phyloP scores from a whole-genome alignment of 2,329 filamentous ascomycete genomes.

The Ophiostoma fasciatum region DNA sequence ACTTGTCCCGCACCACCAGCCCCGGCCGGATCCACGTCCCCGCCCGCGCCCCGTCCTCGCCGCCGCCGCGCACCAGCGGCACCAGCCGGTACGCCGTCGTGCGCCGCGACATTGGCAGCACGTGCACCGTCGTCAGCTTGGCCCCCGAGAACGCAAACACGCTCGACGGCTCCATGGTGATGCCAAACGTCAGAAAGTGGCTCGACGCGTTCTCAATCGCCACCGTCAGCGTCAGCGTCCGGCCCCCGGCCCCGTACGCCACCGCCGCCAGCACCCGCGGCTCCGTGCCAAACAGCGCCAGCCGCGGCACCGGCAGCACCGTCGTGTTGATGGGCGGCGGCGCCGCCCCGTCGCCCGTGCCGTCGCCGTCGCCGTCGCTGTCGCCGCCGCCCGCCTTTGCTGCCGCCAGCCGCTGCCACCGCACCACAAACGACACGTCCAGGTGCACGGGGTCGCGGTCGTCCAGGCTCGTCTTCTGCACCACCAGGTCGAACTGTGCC shows the following conservation, averaged over 20 bases:
- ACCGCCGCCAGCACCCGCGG: slow-evolving; percentile 63
- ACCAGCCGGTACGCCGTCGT: slow-evolving; percentile 61
- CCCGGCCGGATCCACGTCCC: slow-evolving; percentile 57
- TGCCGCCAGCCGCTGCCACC: slow-evolving; percentile 52
- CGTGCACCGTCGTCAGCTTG: slow-evolving; percentile 64
- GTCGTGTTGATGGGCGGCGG: slow-evolving; percentile 39
- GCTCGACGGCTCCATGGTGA: slow-evolving; percentile 84
- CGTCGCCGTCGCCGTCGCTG: too few relatives aligned
- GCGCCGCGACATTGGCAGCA: slow-evolving; percentile 68
- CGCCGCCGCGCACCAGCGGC: slow-evolving; percentile 47
- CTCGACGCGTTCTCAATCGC: slow-evolving; percentile 87
- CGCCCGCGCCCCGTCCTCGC: too few relatives aligned
- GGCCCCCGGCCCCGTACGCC: slow-evolving; percentile 21
- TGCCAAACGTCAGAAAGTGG: slow-evolving; percentile 86
- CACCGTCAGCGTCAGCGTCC: slow-evolving; percentile 27
- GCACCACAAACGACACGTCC: slow-evolving; percentile 59
- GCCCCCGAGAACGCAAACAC: slow-evolving; percentile 86
- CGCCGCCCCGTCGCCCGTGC: slow-evolving; percentile 8
- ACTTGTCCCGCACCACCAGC: slow-evolving; percentile 70
- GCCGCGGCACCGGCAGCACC: slow-evolving; percentile 60
- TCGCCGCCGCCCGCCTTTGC: slow-evolving; percentile 12
- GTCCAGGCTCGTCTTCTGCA: slow-evolving; percentile 66
- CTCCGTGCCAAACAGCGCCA: slow-evolving; percentile 68
- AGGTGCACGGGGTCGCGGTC: slow-evolving; percentile 63
- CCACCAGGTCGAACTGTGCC: slow-evolving; percentile 56